A percentile compares a stretch with the other conserved stretches of the same genome.
Evolutionary conservation across 129 eudicot species (phyloP).

Genomic region (Daucus carota): DNA sequence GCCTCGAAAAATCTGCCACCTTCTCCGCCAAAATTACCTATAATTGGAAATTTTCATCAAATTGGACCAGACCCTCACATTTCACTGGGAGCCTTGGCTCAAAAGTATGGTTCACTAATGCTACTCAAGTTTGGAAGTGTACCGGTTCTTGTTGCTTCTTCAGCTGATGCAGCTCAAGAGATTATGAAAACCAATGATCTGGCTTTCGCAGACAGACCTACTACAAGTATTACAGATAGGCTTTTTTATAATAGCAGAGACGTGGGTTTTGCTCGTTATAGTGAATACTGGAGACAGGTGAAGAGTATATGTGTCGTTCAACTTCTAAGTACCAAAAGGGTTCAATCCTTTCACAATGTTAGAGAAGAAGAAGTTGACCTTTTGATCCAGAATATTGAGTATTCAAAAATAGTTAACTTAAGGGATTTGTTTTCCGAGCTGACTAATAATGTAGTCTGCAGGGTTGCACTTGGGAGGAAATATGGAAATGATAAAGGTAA

Average conservation of each 20-base stretch:
- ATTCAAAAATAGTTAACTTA: slow-evolving; percentile 8
- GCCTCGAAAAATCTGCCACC: slow-evolving; percentile 16
- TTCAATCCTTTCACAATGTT: slow-evolving; percentile 16
- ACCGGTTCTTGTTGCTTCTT: slow-evolving; percentile 29
- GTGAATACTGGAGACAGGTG: slow-evolving; percentile 34
- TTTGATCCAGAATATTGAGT: slow-evolving; percentile 14
- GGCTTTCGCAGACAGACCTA: slow-evolving; percentile 22
- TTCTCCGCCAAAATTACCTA: slow-evolving; percentile 32
- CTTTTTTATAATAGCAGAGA: slow-evolving; percentile 18
- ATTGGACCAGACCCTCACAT: slow-evolving; percentile 16
- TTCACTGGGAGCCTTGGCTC: slow-evolving; percentile 14
- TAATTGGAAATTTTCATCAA: slow-evolving; percentile 34
- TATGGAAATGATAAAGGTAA: not conserved
- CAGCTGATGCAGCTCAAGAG: slow-evolving; percentile 28
- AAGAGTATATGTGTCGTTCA: slow-evolving; percentile 14
- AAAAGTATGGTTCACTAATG: slow-evolving; percentile 23
- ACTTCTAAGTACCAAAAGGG: slow-evolving; percentile 20
- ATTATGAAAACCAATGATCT: slow-evolving; percentile 41
- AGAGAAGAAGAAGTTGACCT: slow-evolving; percentile 23
- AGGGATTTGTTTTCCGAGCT: not conserved
- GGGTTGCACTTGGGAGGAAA: slow-evolving; percentile 22
- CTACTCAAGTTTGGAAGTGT: slow-evolving; percentile 26
- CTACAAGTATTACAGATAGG: not conserved
- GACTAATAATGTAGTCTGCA: slow-evolving; percentile 18
- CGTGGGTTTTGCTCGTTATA: slow-evolving; percentile 24